Evolutionary conservation across 2,329 filamentous ascomycete genomes (phyloP), one percentile per base, ranked within the genome.

Genomic region (Arthrobotrys iridis): DNA sequence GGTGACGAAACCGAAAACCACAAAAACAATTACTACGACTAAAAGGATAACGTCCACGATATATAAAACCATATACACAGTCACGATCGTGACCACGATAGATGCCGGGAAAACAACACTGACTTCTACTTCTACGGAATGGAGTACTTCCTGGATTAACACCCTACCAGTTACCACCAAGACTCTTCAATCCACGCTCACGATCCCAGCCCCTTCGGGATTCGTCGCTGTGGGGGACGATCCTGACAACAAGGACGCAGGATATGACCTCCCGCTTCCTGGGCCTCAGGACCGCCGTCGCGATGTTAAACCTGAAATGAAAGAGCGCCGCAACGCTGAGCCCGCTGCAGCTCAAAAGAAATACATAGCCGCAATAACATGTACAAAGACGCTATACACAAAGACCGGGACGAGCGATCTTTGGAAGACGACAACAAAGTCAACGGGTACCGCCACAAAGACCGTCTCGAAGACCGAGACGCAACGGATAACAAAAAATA

Each of bases 341-440:
- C 45, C 30, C 18, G 40, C 11, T 59, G 18, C n/a, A n/a, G n/a
- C 15, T 18, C 8, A 22, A 4, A 1, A 28, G 22, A 50, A 40
- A 15, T 62, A 62, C 22, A 35, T 58, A 10, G 35, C 24, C 1
- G 52, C 41, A n/a, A 58, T 70, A 41, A 20, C 26, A 1, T 70
- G 65, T 22, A 62, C 43, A 33, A 70, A 70, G 22, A 62, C 48
- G 11, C 30, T 41, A 35, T 55, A 45, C 15, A 60, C 43, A 26
- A 58, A 59, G 43, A 70, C 52, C 13, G n/a, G 35, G 6, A 46
- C 41, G 4, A 59, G 33, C 35, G 66, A 55, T 20, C 33, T 70
- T 20, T 70, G 66, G 57, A 62, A 70, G 26, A 70, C 66, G 5
- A 70, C 57, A 4, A 70, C 66, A 1, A 70, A 70, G 41, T 20